A percentile compares a stretch with the other conserved stretches of the same genome.
phyloP scores from a whole-genome alignment of 305 asterid genomes.

The Solanum aculeatissimum region DNA sequence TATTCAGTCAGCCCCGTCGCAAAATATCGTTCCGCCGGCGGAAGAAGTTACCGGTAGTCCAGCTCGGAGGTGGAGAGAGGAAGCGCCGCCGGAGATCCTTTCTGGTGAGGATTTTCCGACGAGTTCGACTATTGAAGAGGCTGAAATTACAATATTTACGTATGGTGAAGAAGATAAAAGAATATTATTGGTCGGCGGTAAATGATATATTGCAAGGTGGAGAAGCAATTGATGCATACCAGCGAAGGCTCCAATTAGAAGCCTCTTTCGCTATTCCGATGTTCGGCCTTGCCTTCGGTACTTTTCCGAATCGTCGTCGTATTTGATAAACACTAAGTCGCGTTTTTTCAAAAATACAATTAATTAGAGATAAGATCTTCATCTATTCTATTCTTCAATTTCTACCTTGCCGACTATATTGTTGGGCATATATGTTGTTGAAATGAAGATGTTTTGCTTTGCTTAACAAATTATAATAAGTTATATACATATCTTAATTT shows the following conservation, averaged over 20 bases:
- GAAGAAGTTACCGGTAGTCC: constrained; percentile 31
- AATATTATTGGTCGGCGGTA: constrained; percentile 17
- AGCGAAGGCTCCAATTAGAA: constrained; percentile 41
- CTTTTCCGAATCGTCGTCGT: constrained; percentile 2
- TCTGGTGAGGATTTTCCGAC: constrained; percentile 24
- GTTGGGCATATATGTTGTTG: not conserved
- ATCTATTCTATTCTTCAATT: fast-evolving
- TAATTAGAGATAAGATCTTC: not conserved
- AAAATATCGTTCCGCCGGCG: constrained; percentile 13
- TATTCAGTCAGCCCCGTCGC: constrained; percentile 33
- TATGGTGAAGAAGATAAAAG: constrained; percentile 35
- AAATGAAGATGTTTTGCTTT: not conserved
- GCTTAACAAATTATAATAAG: not conserved
- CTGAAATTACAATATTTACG: constrained; percentile 18
- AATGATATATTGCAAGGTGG: constrained; percentile 34
- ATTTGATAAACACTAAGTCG: not conserved
- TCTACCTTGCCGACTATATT: not conserved
- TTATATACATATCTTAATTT: not conserved
- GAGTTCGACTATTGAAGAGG: constrained; percentile 26
- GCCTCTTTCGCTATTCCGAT: constrained; percentile 59
- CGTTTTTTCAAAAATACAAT: not conserved
- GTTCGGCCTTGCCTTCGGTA: constrained; percentile 35
- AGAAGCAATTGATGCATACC: constrained; percentile 30
- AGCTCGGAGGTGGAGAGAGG: constrained; percentile 26
- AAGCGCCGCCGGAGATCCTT: constrained; percentile 22